Base-by-base conservation (phyloP, 2,329 filamentous ascomycete species). In the Talaromyces sp. region DNA sequence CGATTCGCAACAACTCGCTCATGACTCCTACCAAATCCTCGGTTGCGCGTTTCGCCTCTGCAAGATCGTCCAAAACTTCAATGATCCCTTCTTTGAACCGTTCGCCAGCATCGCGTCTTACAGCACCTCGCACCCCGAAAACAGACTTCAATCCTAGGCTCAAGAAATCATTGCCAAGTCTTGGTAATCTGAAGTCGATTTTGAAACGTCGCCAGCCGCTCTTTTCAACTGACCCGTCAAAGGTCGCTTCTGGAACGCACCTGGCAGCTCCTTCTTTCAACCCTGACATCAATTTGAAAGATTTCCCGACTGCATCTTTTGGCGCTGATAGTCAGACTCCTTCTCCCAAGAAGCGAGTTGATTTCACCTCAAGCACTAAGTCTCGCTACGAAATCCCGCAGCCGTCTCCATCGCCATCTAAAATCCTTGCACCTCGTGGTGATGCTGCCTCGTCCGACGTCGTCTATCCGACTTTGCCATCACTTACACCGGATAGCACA, bases 21-120 rank as follows among this genome's bases (percentile, higher is more conserved):
- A 85, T 88, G 74, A 96, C 91, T 5, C 92, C 92, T 0, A 95
- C 90, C 8, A 92, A 91, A 73, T 81, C 91, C 7, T 91, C 90
- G 0, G 74, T 90, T 57, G 85, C 87, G 36, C 87, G 88, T 51
- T 77, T 83, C 54, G 76, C 82, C 60, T 86, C 81, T 66, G 77
- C 78, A 59, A 87, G 85, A 69, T 79, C 81, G 7, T 76, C 84
- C 52, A 84, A 82, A 59, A 78, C 78, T 27, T 81, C 79, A 18
- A 81, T 85, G 70, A 79, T 83, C 33, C 84, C 81, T 55, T 85
- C 85, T 9, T 76, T 84, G 27, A 68, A 75, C 18, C 75, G 74
- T 23, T 82, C 82, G n/a, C 77, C 82, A 4, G 78, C 85, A 8
- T 82, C 82, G 28, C 87, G 84, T 69, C 78, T 79, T 18, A 75